Base-by-base conservation (phyloP, 2,329 filamentous ascomycete genomes). In the Penicillium decumbens region DNA sequence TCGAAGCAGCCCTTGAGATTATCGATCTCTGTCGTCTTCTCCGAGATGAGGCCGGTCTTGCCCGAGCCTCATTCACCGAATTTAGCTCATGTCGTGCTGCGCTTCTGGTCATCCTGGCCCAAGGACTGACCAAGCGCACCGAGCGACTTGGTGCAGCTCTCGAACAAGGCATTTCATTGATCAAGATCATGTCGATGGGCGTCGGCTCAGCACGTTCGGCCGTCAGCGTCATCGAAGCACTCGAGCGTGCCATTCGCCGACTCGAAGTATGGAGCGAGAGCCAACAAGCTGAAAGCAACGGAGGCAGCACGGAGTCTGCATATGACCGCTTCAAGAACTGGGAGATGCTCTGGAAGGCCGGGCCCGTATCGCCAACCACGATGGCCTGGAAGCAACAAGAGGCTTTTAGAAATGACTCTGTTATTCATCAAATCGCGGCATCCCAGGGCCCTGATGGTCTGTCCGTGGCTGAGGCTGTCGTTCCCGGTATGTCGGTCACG, bases 31-130 rank as follows among this genome's bases (percentile, higher is more conserved):
- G 77, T 53, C 73, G 73, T 35, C 65, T 75, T 3, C 71, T 80
- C 4, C 72, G 75, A 33, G 73, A 74, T 39, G 75, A 73, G n/a
- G 73, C 75, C 12, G 78, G 78, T 13, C 75, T 80, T 45, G 77
- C 78, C 5, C 73, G 77, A 27, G 76, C 77, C 2, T 79, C 77
- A 0, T 80, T 80, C 56, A 79, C 77, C 3, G 78, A 81, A 54
- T 80, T 80, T 58, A 79, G 76, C 58, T 76, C 78, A 3, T 80
- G 77, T 43, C 77, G 78, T 37, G 77, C 77, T 8, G 77, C 78
- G 7, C 65, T 80, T 5, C 68, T 80, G 2, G 77, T 80, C 25
- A 71, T 72, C 13, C 54, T 73, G 6, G 70, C 70, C 0, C 70
- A 72, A 39, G 69, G 67, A 15, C 52, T 73, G 15, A 70, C 67